phyloP scores from a whole-genome alignment of 495 filamentous ascomycete species.

The Neurospora discreta region DNA sequence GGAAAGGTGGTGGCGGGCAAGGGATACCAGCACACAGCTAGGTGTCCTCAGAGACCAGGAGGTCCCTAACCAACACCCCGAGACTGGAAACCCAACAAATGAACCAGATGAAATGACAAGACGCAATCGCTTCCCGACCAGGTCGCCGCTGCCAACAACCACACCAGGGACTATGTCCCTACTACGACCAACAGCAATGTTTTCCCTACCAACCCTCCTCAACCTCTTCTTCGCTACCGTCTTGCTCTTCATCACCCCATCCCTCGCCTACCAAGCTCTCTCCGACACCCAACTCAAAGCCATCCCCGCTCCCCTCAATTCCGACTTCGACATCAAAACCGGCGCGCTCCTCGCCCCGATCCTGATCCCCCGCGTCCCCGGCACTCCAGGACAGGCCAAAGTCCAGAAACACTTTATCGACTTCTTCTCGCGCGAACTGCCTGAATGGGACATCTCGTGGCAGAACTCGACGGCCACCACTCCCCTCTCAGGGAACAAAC shows the following conservation, averaged over 20 bases:
- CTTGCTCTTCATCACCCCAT: constrained; percentile 10
- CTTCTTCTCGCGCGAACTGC: constrained; percentile 61
- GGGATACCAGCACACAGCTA: neutral
- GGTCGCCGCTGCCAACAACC: neutral
- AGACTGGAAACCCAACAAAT: neutral
- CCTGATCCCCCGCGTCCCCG: constrained; percentile 70
- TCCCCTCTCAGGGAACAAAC: constrained; percentile 48
- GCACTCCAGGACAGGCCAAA: constrained; percentile 54
- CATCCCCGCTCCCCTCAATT: constrained; percentile 45
- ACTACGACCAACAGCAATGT: neutral
- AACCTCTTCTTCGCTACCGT: constrained; percentile 2
- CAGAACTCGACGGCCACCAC: constrained; percentile 75
- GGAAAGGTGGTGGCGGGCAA: neutral
- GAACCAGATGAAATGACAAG: neutral
- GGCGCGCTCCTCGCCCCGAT: constrained; percentile 69
- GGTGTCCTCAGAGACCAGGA: neutral
- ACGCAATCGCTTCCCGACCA: neutral
- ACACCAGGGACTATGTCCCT: neutral
- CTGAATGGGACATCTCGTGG: constrained; percentile 64
- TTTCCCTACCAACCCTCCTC: neutral
- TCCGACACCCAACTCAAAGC: constrained; percentile 56
- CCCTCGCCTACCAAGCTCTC: constrained; percentile 54
- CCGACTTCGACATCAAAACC: constrained; percentile 61
- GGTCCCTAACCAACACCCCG: constrained; percentile 8
- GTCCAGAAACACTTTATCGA: constrained; percentile 66